Evolutionary conservation across 2,329 filamentous ascomycete species (phyloP).

Genomic region (Dothistroma pini): DNA sequence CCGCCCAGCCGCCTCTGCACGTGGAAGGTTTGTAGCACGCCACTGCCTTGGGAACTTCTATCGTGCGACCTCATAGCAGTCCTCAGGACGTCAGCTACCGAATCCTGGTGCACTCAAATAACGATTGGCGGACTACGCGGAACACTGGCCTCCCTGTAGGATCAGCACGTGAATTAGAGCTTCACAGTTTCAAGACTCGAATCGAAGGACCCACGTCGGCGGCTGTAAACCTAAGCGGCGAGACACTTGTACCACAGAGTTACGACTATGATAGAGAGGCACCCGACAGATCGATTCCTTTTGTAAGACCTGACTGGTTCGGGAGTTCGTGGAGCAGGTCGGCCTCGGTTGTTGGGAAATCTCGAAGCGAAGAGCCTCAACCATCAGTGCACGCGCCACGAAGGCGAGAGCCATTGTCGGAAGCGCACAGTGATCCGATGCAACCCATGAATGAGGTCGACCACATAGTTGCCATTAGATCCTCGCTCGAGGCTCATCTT

Average conservation of each 20-base stretch:
- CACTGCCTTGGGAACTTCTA: slow-evolving; percentile 9
- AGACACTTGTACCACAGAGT: not conserved
- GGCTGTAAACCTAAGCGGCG: not conserved
- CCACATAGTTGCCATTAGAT: slow-evolving; percentile 37
- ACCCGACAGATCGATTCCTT: not conserved
- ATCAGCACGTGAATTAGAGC: not conserved
- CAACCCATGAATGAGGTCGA: slow-evolving; percentile 7
- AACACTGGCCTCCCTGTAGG: not conserved
- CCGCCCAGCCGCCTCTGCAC: not conserved
- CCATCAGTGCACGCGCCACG: not conserved
- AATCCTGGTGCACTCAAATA: not conserved
- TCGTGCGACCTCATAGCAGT: slow-evolving; percentile 23
- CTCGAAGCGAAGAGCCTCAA: not conserved
- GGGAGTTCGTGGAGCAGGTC: not conserved
- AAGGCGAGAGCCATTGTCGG: not conserved
- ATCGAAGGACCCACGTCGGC: not conserved
- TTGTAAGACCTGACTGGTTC: not conserved
- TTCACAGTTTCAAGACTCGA: not conserved
- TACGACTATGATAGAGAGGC: not conserved
- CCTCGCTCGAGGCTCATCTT: slow-evolving; percentile 40
- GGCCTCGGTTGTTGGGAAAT: not conserved
- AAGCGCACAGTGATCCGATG: not conserved
- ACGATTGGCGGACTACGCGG: not conserved
- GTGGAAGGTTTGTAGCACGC: not conserved
- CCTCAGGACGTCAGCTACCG: slow-evolving; percentile 19